A percentile compares a stretch with the other conserved stretches of the same genome.
These are phyloP conservation scores for Paramecium caudatum DNA, from an alignment of 73 alveolate species.

Conservation along the genomic window DNA sequence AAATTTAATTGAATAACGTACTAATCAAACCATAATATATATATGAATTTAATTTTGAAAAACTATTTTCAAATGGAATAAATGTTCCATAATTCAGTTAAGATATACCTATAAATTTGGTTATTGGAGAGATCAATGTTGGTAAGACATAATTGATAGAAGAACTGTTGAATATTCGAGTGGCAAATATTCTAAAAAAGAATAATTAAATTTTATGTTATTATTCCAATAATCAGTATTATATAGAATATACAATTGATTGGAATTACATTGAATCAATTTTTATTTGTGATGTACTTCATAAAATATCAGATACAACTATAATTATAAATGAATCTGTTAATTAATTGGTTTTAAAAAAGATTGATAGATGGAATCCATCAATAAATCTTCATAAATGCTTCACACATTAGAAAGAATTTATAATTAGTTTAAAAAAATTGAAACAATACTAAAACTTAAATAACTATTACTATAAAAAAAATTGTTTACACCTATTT, in stretches of 20 bases:
- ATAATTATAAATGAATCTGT: conserved; percentile 23
- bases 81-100: background rate
- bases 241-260: background rate
- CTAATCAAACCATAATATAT: conserved; percentile 23
- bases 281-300: background rate
- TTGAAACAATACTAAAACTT: background rate
- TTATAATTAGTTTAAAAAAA: background rate
- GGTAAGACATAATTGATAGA: background rate
- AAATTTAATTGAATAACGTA: background rate
- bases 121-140: conserved; percentile 35
- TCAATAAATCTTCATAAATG: background rate
- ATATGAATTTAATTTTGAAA: conserved; percentile 29
- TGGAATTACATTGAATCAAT: conserved; percentile 19
- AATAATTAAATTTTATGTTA: conserved; percentile 30
- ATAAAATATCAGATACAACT: background rate
- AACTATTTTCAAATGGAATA: conserved; percentile 31
- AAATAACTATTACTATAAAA: background rate
- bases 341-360: background rate
- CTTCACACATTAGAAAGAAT: background rate
- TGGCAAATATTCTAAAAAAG: background rate
- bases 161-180: background rate
- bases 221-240: background rate
- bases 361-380: background rate
- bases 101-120: conserved; percentile 5
- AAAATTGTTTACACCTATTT: background rate